Evolutionary conservation across 2,329 filamentous ascomycete genomes (phyloP).

Genomic region (Cercospora sesami): DNA sequence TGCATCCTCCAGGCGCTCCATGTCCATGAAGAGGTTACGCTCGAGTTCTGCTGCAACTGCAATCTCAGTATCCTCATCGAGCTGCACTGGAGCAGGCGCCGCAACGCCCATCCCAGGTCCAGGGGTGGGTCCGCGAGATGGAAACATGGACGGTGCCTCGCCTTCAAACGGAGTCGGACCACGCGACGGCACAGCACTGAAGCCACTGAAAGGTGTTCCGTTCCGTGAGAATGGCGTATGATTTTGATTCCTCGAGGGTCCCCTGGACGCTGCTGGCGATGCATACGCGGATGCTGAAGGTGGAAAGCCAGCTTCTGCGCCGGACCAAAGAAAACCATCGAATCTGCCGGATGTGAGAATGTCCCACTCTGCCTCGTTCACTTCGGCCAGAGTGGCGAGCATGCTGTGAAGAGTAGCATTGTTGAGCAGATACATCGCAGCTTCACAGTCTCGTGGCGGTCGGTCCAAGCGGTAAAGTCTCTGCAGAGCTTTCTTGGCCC

Average conservation of each 20-base stretch:
- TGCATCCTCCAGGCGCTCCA: slow-evolving; percentile 91
- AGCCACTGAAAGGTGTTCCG: slow-evolving; percentile 59
- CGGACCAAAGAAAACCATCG: slow-evolving; percentile 92
- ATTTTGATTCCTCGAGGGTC: slow-evolving; percentile 45
- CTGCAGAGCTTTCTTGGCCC: slow-evolving; percentile 76
- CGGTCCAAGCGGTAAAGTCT: slow-evolving; percentile 75
- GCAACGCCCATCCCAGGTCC: slow-evolving; percentile 37
- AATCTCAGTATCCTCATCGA: slow-evolving; percentile 93
- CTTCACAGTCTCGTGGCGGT: slow-evolving; percentile 79
- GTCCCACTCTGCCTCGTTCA: slow-evolving; percentile 93
- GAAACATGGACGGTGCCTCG: slow-evolving; percentile 34
- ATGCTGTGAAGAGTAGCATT: slow-evolving; percentile 81
- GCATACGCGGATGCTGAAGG: slow-evolving; percentile 35
- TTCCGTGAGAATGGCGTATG: slow-evolving; percentile 47
- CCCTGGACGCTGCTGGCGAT: slow-evolving; percentile 34
- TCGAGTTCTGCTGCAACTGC: slow-evolving; percentile 87
- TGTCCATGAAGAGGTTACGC: slow-evolving; percentile 86
- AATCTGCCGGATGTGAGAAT: slow-evolving; percentile 92
- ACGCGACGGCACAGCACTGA: slow-evolving; percentile 52
- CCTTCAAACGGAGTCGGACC: slow-evolving; percentile 53
- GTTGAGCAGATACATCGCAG: slow-evolving; percentile 80
- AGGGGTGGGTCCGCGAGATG: slow-evolving; percentile 38
- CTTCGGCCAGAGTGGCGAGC: slow-evolving; percentile 80
- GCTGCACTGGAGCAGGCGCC: slow-evolving; percentile 66
- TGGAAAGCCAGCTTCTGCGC: slow-evolving; percentile 64